Base-by-base conservation (phyloP, 1,139 yeast species). In the Candida tunisiensis region DNA sequence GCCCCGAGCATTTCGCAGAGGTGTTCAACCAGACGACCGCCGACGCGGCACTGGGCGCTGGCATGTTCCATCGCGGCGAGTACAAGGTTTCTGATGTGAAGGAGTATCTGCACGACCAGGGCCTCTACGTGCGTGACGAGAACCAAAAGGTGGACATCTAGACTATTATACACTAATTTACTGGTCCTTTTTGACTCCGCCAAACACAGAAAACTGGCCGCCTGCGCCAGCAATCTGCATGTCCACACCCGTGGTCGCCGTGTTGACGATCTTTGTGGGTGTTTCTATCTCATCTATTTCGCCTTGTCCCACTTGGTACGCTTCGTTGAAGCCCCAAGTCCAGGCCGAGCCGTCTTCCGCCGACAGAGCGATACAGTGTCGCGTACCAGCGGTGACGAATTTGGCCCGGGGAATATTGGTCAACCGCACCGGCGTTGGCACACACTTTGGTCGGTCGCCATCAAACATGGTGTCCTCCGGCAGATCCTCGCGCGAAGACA, bases 271-370 rank as follows among this genome's bases (percentile, higher is more conserved):
- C 47, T 88, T 65, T 1, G 93, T 77, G 25, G 95, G 95, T 26
- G 83, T 74, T 15, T 40, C 38, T 25, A 48, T 52, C 23, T 52
- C 56, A 25, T 47, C 55, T 4, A 52, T 51, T 6, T 36, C 42
- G 7, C 98, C 98, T 33, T 83, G 71, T 4, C 99, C 99, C 19
- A 88, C 74, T 14, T 93, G 98, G 49, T 80, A 88, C 1, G 94
- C 83, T 39, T 85, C 96, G 26, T 91, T 95, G 48, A 85, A 88
- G 1, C 99, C 99, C 99, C 99, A 88, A 1, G 95, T 69, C 57
- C 74, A 88, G 1, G 73, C 79, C 32, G 78, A 57, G 5, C 99
- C 98, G 40, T 80, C 85, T 19, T 62, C 68, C 19, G 36, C 42
- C 6, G 91, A 71, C 4, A 85, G 65, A 2, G 94, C 95, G 34